Base-by-base conservation (phyloP, 1,284 basidiomycete genomes). In the Ganoderma lucidum region DNA sequence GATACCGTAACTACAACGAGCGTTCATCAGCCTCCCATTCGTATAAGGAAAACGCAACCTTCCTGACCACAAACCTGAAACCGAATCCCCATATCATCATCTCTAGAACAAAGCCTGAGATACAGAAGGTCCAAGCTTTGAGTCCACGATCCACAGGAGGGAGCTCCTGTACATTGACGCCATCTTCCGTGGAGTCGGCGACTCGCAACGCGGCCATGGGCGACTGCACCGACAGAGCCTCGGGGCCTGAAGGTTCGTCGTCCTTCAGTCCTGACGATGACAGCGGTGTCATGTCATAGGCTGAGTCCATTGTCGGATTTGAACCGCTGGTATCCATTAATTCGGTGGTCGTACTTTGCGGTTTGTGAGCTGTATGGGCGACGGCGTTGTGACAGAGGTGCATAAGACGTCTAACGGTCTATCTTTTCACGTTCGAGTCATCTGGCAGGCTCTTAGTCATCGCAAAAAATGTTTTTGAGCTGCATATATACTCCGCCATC, bases 71-170 rank as follows among this genome's bases (percentile, higher is more conserved):
- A 37, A 73, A 73, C 71, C 71, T 73, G 62, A 73, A 73, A 19
- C 71, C 68, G 15, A 73, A 73, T 6, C 82, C 81, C 83, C 82
- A 84, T 28, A 84, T 76, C 65, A 84, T 74, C 35, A 78, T 78
- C 68, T 83, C 81, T 6, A 83, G 75, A 0, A 73, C 41, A 23
- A 70, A 70, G 15, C 44, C 69, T 2, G 69, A 62, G 44, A 66
- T 64, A 58, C 71, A 71, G 48, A 73, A 70, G 6, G 48, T 30
- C 63, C 66, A 71, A 23, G 64, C 63, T 9, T 58, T 28, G 19
- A 64, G 5, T 15, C 67, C 63, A 35, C 58, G 53, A 45, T 69
- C 67, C 15, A 63, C 53, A 0, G 53, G 41, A 9, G 66, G 65
- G 53, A 68, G 56, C 44, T 66, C 71, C 63, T 70, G 71, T 62